Evolutionary conservation across 2,329 filamentous ascomycete genomes (phyloP).

Genomic region (Trichoderma koningiopsis): DNA sequence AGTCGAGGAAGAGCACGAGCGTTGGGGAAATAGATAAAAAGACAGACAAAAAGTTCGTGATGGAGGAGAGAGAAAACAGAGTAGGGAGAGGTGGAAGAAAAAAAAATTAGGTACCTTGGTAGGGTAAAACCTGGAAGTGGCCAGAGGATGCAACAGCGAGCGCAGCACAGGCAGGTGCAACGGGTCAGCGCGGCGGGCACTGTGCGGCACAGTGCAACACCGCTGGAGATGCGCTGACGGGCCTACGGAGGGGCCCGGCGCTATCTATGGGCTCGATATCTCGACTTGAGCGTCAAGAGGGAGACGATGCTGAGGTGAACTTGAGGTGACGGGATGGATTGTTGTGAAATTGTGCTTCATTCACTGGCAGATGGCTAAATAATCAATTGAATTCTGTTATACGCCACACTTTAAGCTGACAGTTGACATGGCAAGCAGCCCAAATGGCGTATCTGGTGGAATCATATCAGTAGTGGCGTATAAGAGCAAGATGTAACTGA

Average conservation of each 20-base stretch:
- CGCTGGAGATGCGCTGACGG: neutral
- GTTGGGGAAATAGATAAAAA: neutral
- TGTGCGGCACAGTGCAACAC: neutral
- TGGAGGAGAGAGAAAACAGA: constrained; percentile 6
- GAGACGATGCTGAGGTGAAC: neutral
- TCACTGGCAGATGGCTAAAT: neutral
- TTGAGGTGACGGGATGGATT: neutral
- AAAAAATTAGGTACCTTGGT: neutral
- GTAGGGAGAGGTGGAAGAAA: constrained; percentile 7
- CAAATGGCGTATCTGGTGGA: neutral
- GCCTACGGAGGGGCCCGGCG: neutral
- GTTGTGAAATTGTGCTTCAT: neutral
- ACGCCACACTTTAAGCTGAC: neutral
- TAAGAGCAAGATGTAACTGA: neutral
- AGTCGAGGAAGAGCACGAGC: neutral
- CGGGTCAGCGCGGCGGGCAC: constrained; percentile 13
- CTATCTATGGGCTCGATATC: too few species aligned
- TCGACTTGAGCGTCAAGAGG: too few species aligned
- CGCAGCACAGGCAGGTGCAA: constrained; percentile 14
- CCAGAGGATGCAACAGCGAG: constrained; percentile 13
- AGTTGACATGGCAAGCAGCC: neutral
- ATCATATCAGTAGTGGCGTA: neutral
- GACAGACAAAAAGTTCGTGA: constrained; percentile 13
- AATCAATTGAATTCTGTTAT: neutral
- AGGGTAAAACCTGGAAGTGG: constrained; percentile 4